A percentile compares a stretch with the other conserved stretches of the same genome.
phyloP scores from a whole-genome alignment of 1,139 yeast genomes.

The Taphrina wiesneri region DNA sequence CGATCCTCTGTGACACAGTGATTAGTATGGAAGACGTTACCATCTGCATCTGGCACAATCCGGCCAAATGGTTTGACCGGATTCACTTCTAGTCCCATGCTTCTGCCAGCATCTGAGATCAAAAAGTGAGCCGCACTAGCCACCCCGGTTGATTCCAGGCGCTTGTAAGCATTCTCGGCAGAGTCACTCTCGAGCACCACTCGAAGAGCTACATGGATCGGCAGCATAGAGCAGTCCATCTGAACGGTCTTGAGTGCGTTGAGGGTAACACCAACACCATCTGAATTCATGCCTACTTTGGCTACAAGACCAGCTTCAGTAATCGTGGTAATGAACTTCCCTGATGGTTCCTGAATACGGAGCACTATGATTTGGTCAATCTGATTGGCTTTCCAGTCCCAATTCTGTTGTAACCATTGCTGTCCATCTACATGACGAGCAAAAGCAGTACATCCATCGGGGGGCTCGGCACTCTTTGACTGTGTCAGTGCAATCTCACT shows the following conservation, averaged over 20 bases:
- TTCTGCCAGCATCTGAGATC: conserved; percentile 41
- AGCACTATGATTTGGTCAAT: conserved; percentile 43
- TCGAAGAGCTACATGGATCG: conserved; percentile 47
- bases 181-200: conserved; percentile 43
- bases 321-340: conserved; percentile 43
- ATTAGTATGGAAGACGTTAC: conserved; percentile 39
- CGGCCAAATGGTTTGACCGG: conserved; percentile 39
- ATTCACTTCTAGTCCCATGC: conserved; percentile 37
- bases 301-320: conserved; percentile 48
- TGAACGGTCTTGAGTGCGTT: conserved; percentile 46
- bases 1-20: conserved; percentile 34
- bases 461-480: conserved; percentile 1
- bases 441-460: conserved; percentile 47
- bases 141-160: conserved; percentile 41
- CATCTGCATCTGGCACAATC: conserved; percentile 28
- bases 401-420: conserved; percentile 44
- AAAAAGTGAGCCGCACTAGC: conserved; percentile 44
- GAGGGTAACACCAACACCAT: conserved; percentile 46
- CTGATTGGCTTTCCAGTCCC: conserved; percentile 46
- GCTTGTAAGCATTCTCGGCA: conserved; percentile 43
- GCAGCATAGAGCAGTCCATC: conserved; percentile 43
- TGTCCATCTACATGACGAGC: conserved; percentile 39
- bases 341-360: conserved; percentile 40
- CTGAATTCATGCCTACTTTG: conserved; percentile 46
- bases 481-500: conserved; percentile 45